Evolutionary conservation across 208 protist species (phyloP), one percentile per base, ranked within the genome.

Genomic region (Crithidia brevicula): DNA sequence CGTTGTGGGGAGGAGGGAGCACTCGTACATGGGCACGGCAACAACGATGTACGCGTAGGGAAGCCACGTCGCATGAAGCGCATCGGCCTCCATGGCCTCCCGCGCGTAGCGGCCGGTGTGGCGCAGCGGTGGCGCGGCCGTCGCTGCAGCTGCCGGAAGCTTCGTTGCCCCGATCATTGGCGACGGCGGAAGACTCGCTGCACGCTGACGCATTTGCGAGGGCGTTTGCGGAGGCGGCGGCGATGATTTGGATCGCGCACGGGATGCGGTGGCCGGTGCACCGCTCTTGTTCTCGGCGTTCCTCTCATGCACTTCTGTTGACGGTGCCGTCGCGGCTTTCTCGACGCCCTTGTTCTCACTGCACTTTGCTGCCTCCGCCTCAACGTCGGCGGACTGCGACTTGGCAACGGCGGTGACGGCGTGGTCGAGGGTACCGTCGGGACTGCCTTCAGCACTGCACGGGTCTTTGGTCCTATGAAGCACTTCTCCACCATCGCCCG

Each of bases 11-110:
- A 72, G 34, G 27, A 91, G 60, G 2, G 70, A 68, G 64, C 82
- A 87, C 60, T 85, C 81, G 72, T 91, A 91, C 79, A 88, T 81
- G 45, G 85, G 85, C 0, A 85, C 36, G 3, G 76, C 85, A 22
- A 91, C 54, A 27, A 91, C 62, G 47, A 91, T 45, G 68, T 87
- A 91, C 25, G 72, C 74, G 63, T 78, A 77, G 10, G 85, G 85
- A 27, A 91, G 49, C 72, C 79, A 91, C 27, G 72, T n/a, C 51
- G 77, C 75, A 49, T 58, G 28, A 22, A 74, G 50, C 36, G 66
- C 47, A 30, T 80, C 69, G 15, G 53, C 57, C 50, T 70, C 54
- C 61, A 74, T 69, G 27, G 50, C 61, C 30, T 71, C 63, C 18
- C 47, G 47, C 4, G 66, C 65, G 59, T 72, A 78, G 46, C 63